A percentile compares a stretch with the other conserved stretches of the same genome.
Conservation (phyloP, 176 grass and related monocot species). For the Raddia guianensis region DNA sequence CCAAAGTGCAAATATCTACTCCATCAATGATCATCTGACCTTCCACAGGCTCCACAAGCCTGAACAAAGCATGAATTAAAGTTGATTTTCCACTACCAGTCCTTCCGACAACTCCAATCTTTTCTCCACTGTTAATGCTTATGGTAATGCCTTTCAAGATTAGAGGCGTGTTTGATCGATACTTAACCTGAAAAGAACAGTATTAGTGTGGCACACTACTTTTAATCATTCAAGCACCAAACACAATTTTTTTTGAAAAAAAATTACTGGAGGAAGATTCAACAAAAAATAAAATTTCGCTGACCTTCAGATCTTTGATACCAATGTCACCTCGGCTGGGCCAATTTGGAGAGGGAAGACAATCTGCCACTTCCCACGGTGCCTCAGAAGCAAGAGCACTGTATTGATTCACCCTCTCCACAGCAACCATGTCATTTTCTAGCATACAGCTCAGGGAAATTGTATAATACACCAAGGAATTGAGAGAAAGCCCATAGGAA, state of each 20-base stretch:
- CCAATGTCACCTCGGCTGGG: constrained; percentile 66
- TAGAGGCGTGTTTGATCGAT: constrained; percentile 80
- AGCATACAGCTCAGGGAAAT: constrained; percentile 77
- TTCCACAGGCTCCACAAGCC: constrained; percentile 75
- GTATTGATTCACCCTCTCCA: constrained; percentile 92
- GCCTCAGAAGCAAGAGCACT: constrained; percentile 80
- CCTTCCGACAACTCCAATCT: constrained; percentile 88
- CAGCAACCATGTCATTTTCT: constrained; percentile 85
- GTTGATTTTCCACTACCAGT: constrained; percentile 97
- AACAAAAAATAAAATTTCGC: background rate
- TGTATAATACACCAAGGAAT: constrained; percentile 63
- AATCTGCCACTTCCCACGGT: constrained; percentile 69
- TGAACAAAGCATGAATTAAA: constrained; percentile 84
- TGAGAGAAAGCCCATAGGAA: constrained; percentile 93
- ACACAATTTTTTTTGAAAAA: background rate
- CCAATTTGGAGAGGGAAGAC: constrained; percentile 68
- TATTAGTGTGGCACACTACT: constrained; percentile 8
- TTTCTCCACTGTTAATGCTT: constrained; percentile 69
- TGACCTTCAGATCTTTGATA: constrained; percentile 83
- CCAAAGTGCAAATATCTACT: constrained; percentile 76
- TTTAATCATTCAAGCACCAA: background rate
- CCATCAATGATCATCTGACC: constrained; percentile 75
- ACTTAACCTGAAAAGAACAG: constrained; percentile 63
- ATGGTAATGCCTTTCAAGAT: constrained; percentile 88
- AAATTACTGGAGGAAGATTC: background rate